Base-by-base conservation (phyloP, 306 rosid genomes). In the Ormosia semicastrata region DNA sequence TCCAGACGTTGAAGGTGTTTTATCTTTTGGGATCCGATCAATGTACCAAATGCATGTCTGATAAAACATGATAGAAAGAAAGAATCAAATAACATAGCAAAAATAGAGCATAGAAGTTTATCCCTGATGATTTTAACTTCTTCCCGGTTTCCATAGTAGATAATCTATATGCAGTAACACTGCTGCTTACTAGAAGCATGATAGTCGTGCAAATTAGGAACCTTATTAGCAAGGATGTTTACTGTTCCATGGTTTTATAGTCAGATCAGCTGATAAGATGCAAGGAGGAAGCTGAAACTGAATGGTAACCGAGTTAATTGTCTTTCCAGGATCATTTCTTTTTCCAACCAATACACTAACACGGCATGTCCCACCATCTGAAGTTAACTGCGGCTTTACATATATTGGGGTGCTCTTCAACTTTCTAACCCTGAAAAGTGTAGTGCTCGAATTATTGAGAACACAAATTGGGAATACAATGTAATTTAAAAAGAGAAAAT, bases 41-140 rank as follows among this genome's bases (percentile, higher is more conserved):
- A 93, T 91, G 70, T 90, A 84, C 99, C 99, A 93, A 13, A 78
- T 88, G 83, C 99, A 95, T 34, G 86, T 90, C 99, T 95, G 93
- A 89, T 65, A 75, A 56, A 82, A 71, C 32, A 44, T 46, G 32
- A 49, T 37, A 66, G 34, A 53, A 47, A 81, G 59, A 58, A 15
- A 13, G 8, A 47, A 77, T 80, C 34, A 81, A 59, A 40, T 50
- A 46, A 24, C 54, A 66, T 43, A 4, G 66, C 56, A 56, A 24
- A 76, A 63, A 77, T 37, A 73, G 71, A 54, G 46, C 62, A 49
- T 56, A 64, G 57, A 37, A 65, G 76, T 67, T 63, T 57, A 5
- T 36, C 43, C 65, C 80, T 58, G 44, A 59, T 54, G 59, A 32
- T 66, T 30, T 40, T 24, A 54, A 33, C 24, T 56, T 24, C 24